These are phyloP conservation scores for Alnus glutinosa DNA, from an alignment of 306 rosid species.

Conservation along the genomic window DNA sequence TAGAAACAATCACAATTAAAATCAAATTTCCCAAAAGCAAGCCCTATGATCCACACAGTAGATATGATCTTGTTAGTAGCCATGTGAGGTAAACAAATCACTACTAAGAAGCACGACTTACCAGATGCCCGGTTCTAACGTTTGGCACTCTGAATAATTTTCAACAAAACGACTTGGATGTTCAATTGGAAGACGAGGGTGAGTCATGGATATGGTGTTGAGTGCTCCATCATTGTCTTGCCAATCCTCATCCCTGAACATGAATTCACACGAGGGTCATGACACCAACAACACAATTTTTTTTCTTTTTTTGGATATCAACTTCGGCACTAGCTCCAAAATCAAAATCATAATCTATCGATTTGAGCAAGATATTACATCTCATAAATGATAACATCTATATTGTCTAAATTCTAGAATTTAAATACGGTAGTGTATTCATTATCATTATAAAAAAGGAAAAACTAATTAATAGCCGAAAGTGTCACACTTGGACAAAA, in stretches of 20 bases:
- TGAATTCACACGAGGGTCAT: conserved; percentile 9
- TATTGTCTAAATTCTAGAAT: not conserved
- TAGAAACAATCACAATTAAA: not conserved
- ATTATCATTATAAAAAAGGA: not conserved
- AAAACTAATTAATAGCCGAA: not conserved
- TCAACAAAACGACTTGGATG: conserved; percentile 69
- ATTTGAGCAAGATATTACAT: not conserved
- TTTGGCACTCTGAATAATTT: conserved; percentile 79
- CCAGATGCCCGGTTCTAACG: conserved; percentile 84
- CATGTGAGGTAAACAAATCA: not conserved
- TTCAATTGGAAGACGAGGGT: conserved; percentile 81
- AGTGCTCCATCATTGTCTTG: conserved; percentile 96
- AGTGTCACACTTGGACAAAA: not conserved
- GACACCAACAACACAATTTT: conserved; percentile 3
- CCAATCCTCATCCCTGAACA: conserved; percentile 96
- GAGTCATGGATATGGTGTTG: conserved; percentile 93
- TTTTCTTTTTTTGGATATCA: not conserved
- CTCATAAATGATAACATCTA: not conserved
- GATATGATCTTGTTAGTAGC: not conserved
- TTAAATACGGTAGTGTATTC: not conserved
- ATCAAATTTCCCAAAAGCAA: not conserved
- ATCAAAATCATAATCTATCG: not conserved
- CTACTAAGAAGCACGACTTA: conserved; percentile 24
- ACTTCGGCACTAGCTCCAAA: not conserved
- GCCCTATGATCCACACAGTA: not conserved